Conservation (phyloP, 139 green algal genomes). For the Ettlia oleoabundans region DNA sequence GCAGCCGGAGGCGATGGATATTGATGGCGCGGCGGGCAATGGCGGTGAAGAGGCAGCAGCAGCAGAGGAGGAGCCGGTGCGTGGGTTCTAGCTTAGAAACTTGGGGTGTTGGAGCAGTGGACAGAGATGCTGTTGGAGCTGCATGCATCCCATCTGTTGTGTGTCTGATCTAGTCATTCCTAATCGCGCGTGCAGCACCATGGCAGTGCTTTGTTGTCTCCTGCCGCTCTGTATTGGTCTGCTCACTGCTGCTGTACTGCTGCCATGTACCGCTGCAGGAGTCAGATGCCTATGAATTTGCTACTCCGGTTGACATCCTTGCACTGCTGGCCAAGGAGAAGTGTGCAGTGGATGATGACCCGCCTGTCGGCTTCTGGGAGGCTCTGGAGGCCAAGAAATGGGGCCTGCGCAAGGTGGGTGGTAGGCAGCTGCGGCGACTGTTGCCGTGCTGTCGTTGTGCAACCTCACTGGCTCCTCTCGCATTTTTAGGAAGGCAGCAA, state of each 20-base stretch:
- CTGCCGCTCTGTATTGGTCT: neutral
- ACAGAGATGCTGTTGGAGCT: neutral
- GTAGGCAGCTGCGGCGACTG: neutral
- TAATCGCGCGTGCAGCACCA: no score
- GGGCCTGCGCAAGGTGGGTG: slow-evolving; percentile 79
- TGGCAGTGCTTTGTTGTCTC: neutral
- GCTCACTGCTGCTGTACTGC: neutral
- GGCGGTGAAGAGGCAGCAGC: neutral
- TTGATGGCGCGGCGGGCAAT: slow-evolving; percentile 19
- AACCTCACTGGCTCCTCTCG: no score
- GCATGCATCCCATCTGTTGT: neutral
- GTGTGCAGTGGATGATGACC: slow-evolving; percentile 40
- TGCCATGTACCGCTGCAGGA: slow-evolving; percentile 31
- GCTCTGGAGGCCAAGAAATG: slow-evolving; percentile 87
- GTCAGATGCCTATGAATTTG: slow-evolving; percentile 84
- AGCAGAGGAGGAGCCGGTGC: slow-evolving; percentile 29
- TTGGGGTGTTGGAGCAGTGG: neutral
- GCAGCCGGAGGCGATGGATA: neutral
- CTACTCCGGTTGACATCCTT: slow-evolving; percentile 73
- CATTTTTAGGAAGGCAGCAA: no score
- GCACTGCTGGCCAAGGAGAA: slow-evolving; percentile 43
- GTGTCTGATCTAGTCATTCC: no score
- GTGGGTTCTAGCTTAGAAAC: neutral
- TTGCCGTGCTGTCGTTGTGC: neutral
- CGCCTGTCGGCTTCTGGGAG: slow-evolving; percentile 73